A percentile compares a stretch with the other conserved stretches of the same genome.
Evolutionary conservation across 805 yeast species (phyloP).

Genomic region (Candida ficus): DNA sequence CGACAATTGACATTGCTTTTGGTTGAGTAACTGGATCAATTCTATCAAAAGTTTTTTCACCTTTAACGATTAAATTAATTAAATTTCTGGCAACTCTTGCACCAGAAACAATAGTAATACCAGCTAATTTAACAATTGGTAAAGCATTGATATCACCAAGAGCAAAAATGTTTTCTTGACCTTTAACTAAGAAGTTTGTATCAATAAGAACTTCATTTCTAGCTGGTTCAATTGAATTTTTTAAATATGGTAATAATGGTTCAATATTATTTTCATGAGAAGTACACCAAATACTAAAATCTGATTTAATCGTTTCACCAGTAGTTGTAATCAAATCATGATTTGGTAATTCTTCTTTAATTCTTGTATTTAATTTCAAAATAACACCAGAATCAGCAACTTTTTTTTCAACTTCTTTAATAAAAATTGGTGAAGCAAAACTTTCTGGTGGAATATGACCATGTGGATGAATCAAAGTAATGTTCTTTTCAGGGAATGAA

Average conservation of each 20-base stretch:
- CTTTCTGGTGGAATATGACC: slow-evolving; percentile 35
- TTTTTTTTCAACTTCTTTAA: slow-evolving; percentile 6
- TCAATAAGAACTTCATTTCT: slow-evolving; percentile 23
- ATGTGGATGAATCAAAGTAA: slow-evolving; percentile 39
- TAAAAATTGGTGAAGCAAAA: slow-evolving; percentile 19
- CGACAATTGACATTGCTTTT: slow-evolving; percentile 23
- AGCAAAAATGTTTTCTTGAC: slow-evolving; percentile 28
- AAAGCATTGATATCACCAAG: slow-evolving; percentile 33
- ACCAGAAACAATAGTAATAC: slow-evolving; percentile 27
- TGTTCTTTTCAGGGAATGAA: slow-evolving; percentile 31
- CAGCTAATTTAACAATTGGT: slow-evolving; percentile 23
- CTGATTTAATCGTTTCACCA: slow-evolving; percentile 26
- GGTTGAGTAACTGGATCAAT: slow-evolving; percentile 15
- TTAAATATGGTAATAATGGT: slow-evolving; percentile 22
- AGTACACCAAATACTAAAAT: slow-evolving; percentile 34
- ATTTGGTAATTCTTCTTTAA: slow-evolving; percentile 23
- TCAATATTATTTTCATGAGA: slow-evolving; percentile 30
- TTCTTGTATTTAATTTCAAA: slow-evolving; percentile 28
- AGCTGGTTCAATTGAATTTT: slow-evolving; percentile 19
- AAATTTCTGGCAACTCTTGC: slow-evolving; percentile 15
- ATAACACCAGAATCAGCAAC: slow-evolving; percentile 21
- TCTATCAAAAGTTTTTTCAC: slow-evolving; percentile 7
- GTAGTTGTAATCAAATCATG: slow-evolving; percentile 20
- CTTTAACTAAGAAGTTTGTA: slow-evolving; percentile 22
- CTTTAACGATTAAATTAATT: slow-evolving; percentile 13